Evolutionary conservation across 148 eudicot species (phyloP).

Genomic region (Camellia granthamiana): DNA sequence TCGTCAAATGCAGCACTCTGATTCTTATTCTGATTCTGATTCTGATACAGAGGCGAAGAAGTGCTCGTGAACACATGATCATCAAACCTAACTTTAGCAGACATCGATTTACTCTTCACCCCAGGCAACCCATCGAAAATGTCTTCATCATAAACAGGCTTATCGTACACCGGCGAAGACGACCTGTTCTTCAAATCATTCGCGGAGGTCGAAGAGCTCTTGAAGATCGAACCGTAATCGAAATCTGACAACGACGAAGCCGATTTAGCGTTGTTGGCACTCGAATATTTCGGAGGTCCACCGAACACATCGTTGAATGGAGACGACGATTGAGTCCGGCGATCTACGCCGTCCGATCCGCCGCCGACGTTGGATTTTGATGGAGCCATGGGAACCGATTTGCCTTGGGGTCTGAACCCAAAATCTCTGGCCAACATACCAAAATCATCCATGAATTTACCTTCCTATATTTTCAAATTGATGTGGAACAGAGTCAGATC

Average conservation of each 20-base stretch:
- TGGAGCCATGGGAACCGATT: constrained; percentile 78
- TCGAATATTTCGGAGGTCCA: constrained; percentile 32
- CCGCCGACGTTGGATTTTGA: constrained; percentile 19
- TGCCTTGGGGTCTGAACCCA: constrained; percentile 71
- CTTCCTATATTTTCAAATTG: not conserved
- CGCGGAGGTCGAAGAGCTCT: constrained; percentile 22
- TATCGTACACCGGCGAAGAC: constrained; percentile 82
- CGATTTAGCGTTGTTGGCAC: constrained; percentile 12
- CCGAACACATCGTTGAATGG: constrained; percentile 42
- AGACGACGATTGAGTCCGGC: constrained; percentile 29
- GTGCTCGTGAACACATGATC: constrained; percentile 43
- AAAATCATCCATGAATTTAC: constrained; percentile 64
- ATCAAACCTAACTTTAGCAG: constrained; percentile 37
- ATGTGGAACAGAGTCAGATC: constrained; percentile 13
- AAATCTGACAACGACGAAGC: constrained; percentile 30
- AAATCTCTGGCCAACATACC: constrained; percentile 60
- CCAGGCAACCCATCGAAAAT: constrained; percentile 57
- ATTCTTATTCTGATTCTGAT: constrained; percentile 32
- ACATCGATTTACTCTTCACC: constrained; percentile 41
- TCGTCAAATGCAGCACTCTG: constrained; percentile 56
- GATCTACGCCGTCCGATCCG: constrained; percentile 35
- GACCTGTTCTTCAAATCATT: constrained; percentile 34
- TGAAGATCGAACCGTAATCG: constrained; percentile 71
- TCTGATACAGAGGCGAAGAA: constrained; percentile 26
- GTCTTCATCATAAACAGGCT: constrained; percentile 91